Evolutionary conservation across 441 rosid genomes (phyloP).

Genomic region (Pelargonium australe): DNA sequence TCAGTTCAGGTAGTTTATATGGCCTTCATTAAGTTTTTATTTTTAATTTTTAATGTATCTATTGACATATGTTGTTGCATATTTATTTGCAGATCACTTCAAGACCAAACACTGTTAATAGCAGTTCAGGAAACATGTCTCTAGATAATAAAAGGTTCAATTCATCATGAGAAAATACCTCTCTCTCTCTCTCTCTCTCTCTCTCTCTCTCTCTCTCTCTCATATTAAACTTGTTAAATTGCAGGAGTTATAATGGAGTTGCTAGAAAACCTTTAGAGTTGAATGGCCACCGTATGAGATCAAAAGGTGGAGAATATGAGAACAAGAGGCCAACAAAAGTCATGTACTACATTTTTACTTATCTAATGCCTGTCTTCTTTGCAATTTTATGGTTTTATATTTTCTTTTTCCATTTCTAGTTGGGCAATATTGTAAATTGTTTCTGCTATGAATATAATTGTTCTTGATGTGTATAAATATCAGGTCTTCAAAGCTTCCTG

Average conservation of each 20-base stretch:
- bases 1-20: constrained; percentile 18
- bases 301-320: constrained; percentile 7
- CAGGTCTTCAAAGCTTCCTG: constrained; percentile 14
- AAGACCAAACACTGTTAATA: not conserved
- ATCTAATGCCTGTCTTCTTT: not conserved
- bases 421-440: not conserved
- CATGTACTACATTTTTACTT: not conserved
- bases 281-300: not conserved
- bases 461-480: not conserved
- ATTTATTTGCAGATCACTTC: constrained; percentile 17
- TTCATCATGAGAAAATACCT: constrained; percentile 3
- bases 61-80: constrained; percentile 3
- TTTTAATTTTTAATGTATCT: not conserved
- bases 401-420: not conserved
- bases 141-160: constrained; percentile 17
- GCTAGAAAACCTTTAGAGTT: constrained; percentile 7
- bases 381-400: not conserved
- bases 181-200: not conserved
- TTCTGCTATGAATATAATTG: constrained; percentile 14
- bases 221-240: not conserved
- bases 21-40: not conserved
- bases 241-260: constrained; percentile 11
- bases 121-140: constrained; percentile 9
- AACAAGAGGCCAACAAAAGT: not conserved
- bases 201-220: not conserved